Conservation (phyloP, 176 grass and related monocot species). For the Rhipidocladum racemiflorum region DNA sequence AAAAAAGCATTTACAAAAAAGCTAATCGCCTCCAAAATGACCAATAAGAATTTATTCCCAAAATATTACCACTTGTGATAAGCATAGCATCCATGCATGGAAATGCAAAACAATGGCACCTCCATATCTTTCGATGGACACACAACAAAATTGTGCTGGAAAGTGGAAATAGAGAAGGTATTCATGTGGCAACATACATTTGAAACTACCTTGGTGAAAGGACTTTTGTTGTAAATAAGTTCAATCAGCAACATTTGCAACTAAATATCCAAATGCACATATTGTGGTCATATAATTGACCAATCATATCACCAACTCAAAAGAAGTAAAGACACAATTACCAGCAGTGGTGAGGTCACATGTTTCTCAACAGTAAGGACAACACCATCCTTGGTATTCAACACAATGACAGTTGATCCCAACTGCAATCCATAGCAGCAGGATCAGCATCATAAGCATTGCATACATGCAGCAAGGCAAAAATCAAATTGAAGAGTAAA, state of each 20-base stretch:
- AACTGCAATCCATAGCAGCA: conserved; percentile 36
- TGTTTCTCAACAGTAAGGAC: conserved; percentile 93
- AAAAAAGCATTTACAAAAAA: too few relatives aligned
- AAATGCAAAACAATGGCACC: too few relatives aligned
- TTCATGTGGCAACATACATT: too few relatives aligned
- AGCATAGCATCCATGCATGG: too few relatives aligned
- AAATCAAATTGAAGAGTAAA: neutral
- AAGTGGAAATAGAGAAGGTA: too few relatives aligned
- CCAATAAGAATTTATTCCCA: too few relatives aligned
- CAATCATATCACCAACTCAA: neutral
- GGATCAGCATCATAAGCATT: conserved; percentile 2
- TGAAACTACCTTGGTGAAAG: neutral
- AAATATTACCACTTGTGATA: too few relatives aligned
- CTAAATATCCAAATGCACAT: neutral
- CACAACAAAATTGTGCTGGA: too few relatives aligned
- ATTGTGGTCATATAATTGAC: neutral
- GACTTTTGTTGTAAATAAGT: neutral
- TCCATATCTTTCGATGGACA: too few relatives aligned
- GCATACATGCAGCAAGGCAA: neutral
- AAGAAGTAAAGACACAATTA: conserved; percentile 22
- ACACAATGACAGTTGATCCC: conserved; percentile 80
- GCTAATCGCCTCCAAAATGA: too few relatives aligned
- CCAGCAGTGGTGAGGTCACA: conserved; percentile 80
- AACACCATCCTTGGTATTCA: conserved; percentile 90
- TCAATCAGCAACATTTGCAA: neutral